A percentile compares a stretch with the other conserved stretches of the same genome.
These are phyloP conservation scores for Leptographium radiaticola DNA, from an alignment of 2,329 filamentous ascomycete species.

Conservation along the genomic window DNA sequence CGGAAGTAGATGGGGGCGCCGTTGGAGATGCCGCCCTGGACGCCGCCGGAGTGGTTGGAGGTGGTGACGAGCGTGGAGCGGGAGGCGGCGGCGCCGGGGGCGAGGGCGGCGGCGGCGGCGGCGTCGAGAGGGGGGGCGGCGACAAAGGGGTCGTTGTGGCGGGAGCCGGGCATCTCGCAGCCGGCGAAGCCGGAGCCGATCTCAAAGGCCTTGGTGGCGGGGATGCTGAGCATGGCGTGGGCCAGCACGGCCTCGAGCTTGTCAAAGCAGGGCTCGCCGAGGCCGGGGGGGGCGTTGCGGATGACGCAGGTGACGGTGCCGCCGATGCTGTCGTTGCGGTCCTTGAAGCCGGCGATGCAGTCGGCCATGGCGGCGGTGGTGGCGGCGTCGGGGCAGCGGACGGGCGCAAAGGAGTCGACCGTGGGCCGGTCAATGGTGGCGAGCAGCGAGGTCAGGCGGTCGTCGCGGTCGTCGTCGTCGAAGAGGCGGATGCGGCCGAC, in stretches of 20 bases:
- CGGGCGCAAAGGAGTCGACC: conserved; percentile 66
- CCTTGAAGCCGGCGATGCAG: conserved; percentile 63
- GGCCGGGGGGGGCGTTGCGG: conserved; percentile 67
- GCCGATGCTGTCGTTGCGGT: conserved; percentile 77
- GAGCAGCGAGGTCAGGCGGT: conserved; percentile 50
- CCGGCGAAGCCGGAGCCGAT: conserved; percentile 87
- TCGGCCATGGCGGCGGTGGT: conserved; percentile 57
- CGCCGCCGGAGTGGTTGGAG: conserved; percentile 90
- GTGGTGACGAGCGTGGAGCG: conserved; percentile 62
- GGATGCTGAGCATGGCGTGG: conserved; percentile 91
- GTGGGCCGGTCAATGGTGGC: conserved; percentile 57
- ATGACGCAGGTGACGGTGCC: conserved; percentile 93
- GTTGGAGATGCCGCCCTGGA: conserved; percentile 92
- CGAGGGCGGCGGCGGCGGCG: conserved; percentile 27
- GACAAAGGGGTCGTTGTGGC: conserved; percentile 83
- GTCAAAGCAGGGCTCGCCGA: conserved; percentile 91
- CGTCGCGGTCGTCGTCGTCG: conserved; percentile 22
- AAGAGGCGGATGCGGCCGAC: conserved; percentile 72
- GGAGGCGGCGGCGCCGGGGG: conserved; percentile 29
- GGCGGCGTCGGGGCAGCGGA: not conserved
- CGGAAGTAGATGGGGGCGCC: conserved; percentile 90
- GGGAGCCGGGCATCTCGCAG: conserved; percentile 73
- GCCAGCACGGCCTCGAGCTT: conserved; percentile 86
- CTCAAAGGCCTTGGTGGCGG: conserved; percentile 91
- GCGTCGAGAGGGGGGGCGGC: conserved; percentile 32